Base-by-base conservation (phyloP, 352 stramenopile genomes). In the Phytophthora pini region DNA sequence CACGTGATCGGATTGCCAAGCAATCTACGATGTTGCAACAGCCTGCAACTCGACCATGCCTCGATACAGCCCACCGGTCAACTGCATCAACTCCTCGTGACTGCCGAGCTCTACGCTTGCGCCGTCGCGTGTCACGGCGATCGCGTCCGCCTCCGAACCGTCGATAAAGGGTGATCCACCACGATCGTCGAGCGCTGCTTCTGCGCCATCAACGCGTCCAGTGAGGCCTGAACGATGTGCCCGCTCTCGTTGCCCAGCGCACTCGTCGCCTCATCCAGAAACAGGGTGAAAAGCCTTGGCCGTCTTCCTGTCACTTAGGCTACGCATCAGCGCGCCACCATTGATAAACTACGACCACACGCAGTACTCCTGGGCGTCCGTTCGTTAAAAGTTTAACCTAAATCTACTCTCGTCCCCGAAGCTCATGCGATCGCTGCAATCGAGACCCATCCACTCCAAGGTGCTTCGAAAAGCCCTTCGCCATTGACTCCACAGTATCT, bases 121-220 rank as follows among this genome's bases (percentile, higher is more conserved):
- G n/a, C 94, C 94, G 24, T 57, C 26, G 5, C 29, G 45, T 15
- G 61, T 63, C 44, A 68, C 61, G 2, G 52, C 61, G n/a, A 68
- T 98, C 38, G 89, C 70, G 70, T 98, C 91, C 43, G 86, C 86
- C 49, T 88, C 15, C 74, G 73, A 41, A 98, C 89, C 20, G 89
- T 98, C n/a, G 80, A 91, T 34, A 98, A 69, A 3, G 93, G 75
- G 62, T 98, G 93, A 5, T 93, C 92, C 63, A 98, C 74, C 34
- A 96, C 85, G 48, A 97, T 82, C 7, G 63, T 80, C 43, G 72
- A 74, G 32, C 71, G 55, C 40, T 63, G 59, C 63, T 82, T 85
- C 45, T 59, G 49, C 32, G 65, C 43, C 24, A 83, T 64, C 31
- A 81, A 41, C 5, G n/a, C 22, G 49, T 83, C 72, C 61, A 80